Percentiles rank a stretch among this genome's conserved stretches.
These are phyloP conservation scores for Scolecobasidium constrictum DNA, from an alignment of 2,329 filamentous ascomycete genomes.

Conservation along the genomic window DNA sequence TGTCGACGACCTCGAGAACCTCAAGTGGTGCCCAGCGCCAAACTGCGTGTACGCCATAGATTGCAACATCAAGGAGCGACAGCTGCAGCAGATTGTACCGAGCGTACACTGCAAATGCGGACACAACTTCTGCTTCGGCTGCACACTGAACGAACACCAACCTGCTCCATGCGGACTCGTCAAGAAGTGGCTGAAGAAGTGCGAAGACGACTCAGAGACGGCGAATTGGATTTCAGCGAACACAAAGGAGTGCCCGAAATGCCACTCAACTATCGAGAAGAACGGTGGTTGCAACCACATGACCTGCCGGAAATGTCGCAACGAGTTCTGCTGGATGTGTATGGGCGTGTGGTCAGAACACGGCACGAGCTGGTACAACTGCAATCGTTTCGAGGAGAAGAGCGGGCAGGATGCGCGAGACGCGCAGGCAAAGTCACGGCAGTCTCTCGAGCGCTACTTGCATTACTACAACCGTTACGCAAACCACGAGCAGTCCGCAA, in stretches of 20 bases:
- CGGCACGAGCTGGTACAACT: slow-evolving; percentile 99
- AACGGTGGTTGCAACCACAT: slow-evolving; percentile 98
- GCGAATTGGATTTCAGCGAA: slow-evolving; percentile 99
- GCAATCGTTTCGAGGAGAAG: slow-evolving; percentile 94
- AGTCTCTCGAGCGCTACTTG: slow-evolving; percentile 88
- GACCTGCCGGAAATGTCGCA: slow-evolving; percentile 91
- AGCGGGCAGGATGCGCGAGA: slow-evolving; percentile 83
- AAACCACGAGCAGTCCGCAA: slow-evolving; percentile 96
- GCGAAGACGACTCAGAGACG: slow-evolving; percentile 94
- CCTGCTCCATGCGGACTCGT: slow-evolving; percentile 85
- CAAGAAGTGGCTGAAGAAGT: slow-evolving; percentile 96
- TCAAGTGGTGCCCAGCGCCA: slow-evolving; percentile 98
- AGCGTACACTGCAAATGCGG: slow-evolving; percentile 80
- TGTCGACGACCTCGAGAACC: slow-evolving; percentile 88
- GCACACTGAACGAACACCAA: slow-evolving; percentile 79
- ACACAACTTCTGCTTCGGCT: slow-evolving; percentile 91
- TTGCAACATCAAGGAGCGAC: slow-evolving; percentile 77
- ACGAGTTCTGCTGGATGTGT: slow-evolving; percentile 99
- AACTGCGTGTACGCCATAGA: slow-evolving; percentile 91
- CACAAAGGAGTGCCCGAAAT: slow-evolving; percentile 95
- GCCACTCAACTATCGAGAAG: slow-evolving; percentile 96
- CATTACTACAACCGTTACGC: slow-evolving; percentile 99
- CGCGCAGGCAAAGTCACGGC: slow-evolving; percentile 80
- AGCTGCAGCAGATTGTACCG: slow-evolving; percentile 74
- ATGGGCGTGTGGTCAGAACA: slow-evolving; percentile 99